Evolutionary conservation across 1,284 basidiomycete genomes (phyloP), one percentile per base, ranked within the genome.

Genomic region (Microbotryomycetes sp.): DNA sequence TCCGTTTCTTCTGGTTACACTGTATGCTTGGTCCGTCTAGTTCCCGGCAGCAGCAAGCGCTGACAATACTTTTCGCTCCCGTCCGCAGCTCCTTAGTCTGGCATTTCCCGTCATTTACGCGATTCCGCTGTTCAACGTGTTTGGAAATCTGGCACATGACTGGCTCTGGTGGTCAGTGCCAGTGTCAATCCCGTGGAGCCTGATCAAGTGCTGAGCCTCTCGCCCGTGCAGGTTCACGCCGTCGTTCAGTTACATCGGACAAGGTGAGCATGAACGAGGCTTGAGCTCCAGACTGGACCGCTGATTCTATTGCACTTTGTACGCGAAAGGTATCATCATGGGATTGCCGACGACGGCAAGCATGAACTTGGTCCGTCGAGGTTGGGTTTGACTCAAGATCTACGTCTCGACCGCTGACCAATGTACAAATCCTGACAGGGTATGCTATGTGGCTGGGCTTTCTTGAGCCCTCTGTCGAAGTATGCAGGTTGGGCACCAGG

Each of bases 291-390:
- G n/a, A n/a, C n/a, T n/a, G n/a, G n/a, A n/a, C n/a, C n/a, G n/a
- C n/a, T n/a, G n/a, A n/a, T n/a, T n/a, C n/a, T n/a, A n/a, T n/a
- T n/a, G n/a, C n/a, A n/a, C n/a, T n/a, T n/a, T n/a, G n/a, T n/a
- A n/a, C n/a, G n/a, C n/a, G n/a, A 62, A 69, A 87, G 89, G 92
- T 4, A 92, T 97, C 67, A 97, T 97, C 74, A 97, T 97, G 94
- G 93, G 93, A 3, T 87, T 94, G 68, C 89, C 92, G 0, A 96
- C 92, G 0, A 93, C 92, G 0, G 73, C 94, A 29, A 89, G 88
- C 73, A 97, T 97, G 93, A 92, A 88, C 69, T 75, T 91, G 57
- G 87, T 88, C 71, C 71, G 80, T 75, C 25, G 16, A 7, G 26
- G 16, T 28, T 16, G n/a, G 7, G 14, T 19, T 25, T 4, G 14